Conservation (phyloP, 2,329 filamentous ascomycete genomes). For the Cordyceps militaris region DNA sequence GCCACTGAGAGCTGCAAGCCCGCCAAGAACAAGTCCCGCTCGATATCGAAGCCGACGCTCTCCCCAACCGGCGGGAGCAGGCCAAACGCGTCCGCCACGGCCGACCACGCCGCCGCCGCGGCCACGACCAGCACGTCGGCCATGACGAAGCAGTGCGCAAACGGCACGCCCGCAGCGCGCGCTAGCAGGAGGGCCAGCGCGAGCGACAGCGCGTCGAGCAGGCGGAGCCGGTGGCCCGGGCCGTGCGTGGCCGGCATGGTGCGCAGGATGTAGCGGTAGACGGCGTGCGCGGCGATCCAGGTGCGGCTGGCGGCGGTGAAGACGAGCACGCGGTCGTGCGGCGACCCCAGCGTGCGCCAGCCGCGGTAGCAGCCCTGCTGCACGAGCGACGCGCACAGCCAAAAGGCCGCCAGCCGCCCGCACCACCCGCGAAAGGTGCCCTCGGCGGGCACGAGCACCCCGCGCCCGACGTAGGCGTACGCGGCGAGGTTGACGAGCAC, state of each 20-base stretch:
- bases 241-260: slow-evolving; percentile 10
- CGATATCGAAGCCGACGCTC: neutral
- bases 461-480: slow-evolving; percentile 7
- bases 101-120: slow-evolving; percentile 11
- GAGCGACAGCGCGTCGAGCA: slow-evolving; percentile 12
- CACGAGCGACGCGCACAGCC: slow-evolving; percentile 10
- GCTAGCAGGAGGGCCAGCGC: slow-evolving; percentile 4
- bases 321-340: slow-evolving; percentile 11
- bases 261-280: slow-evolving; percentile 12
- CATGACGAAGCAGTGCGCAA: slow-evolving; percentile 14
- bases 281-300: slow-evolving; percentile 12
- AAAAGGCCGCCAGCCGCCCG: slow-evolving; percentile 1
- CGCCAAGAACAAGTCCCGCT: slow-evolving; percentile 3
- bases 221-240: slow-evolving; percentile 2
- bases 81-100: slow-evolving; percentile 6
- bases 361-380: neutral
- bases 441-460: slow-evolving; percentile 8
- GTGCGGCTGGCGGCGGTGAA: slow-evolving; percentile 8
- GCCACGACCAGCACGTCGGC: slow-evolving; percentile 11
- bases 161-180: slow-evolving; percentile 2
- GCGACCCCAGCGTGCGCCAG: neutral
- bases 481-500: slow-evolving; percentile 11
- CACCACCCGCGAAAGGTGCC: slow-evolving; percentile 10
- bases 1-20: slow-evolving; percentile 5
- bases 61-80: slow-evolving; percentile 1